phyloP scores from a whole-genome alignment of 495 filamentous ascomycete genomes.

The Aspergillus affinis region DNA sequence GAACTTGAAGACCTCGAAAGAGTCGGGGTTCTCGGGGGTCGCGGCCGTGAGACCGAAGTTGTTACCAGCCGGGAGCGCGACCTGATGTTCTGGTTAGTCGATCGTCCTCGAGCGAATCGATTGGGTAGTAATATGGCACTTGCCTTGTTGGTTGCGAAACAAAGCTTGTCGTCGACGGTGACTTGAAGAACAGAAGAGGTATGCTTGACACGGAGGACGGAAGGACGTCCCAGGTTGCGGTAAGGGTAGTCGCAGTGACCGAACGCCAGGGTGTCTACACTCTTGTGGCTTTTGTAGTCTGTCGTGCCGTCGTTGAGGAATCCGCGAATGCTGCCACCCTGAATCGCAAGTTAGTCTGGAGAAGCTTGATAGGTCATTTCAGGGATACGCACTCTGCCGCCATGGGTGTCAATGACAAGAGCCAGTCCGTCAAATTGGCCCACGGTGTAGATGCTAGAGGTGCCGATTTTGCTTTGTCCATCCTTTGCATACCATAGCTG shows the following conservation, averaged over 20 bases:
- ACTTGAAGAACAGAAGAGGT: slow-evolving; percentile 65
- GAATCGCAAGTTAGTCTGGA: slow-evolving; percentile 16
- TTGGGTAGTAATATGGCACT: slow-evolving; percentile 9
- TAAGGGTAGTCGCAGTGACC: slow-evolving; percentile 90
- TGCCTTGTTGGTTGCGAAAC: slow-evolving; percentile 80
- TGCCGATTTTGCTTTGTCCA: slow-evolving; percentile 61
- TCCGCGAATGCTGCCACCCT: slow-evolving; percentile 79
- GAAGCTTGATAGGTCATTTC: neutral
- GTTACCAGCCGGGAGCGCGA: slow-evolving; percentile 76
- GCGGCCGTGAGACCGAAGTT: slow-evolving; percentile 84
- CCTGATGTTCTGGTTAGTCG: slow-evolving; percentile 31
- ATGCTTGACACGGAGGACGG: slow-evolving; percentile 71
- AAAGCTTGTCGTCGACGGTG: slow-evolving; percentile 74
- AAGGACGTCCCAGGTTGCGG: slow-evolving; percentile 84
- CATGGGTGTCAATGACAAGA: slow-evolving; percentile 83
- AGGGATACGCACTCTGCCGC: slow-evolving; percentile 56
- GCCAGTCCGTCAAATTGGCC: slow-evolving; percentile 83
- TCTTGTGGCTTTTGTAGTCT: slow-evolving; percentile 76
- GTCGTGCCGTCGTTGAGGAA: slow-evolving; percentile 90
- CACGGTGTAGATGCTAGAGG: slow-evolving; percentile 78
- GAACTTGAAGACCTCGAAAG: slow-evolving; percentile 90
- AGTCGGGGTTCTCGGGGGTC: slow-evolving; percentile 87
- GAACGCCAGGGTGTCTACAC: slow-evolving; percentile 84
- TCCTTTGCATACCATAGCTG: slow-evolving; percentile 89
- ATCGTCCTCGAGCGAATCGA: neutral